These are phyloP conservation scores for Mycena crocata DNA, from an alignment of 768 basidiomycete genomes.

Conservation along the genomic window DNA sequence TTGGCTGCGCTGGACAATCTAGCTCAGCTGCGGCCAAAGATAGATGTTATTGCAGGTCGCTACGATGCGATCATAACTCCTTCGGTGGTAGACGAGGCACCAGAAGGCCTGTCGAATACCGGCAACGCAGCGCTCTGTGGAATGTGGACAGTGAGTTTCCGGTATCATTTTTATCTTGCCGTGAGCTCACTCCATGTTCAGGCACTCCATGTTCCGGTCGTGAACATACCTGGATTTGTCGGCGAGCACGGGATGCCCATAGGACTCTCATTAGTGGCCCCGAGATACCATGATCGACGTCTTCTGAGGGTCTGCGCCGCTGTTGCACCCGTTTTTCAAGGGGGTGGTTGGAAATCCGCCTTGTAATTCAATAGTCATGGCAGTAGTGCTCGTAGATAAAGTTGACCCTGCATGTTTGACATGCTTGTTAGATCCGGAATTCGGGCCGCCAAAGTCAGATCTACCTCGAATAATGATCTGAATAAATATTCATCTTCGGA, in stretches of 20 bases:
- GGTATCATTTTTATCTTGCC: neutral
- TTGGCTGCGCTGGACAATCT: slow-evolving; percentile 29
- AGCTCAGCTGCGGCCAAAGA: slow-evolving; percentile 28
- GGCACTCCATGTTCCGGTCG: slow-evolving; percentile 34
- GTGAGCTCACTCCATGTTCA: neutral
- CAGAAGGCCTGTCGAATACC: slow-evolving; percentile 26
- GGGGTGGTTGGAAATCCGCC: slow-evolving; percentile 26
- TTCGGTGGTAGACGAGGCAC: slow-evolving; percentile 28
- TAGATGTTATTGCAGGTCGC: slow-evolving; percentile 24
- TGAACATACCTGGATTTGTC: slow-evolving; percentile 33
- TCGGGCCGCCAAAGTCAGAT: too few relatives aligned
- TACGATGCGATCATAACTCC: slow-evolving; percentile 32
- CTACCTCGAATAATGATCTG: too few relatives aligned
- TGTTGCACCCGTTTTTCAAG: slow-evolving; percentile 27
- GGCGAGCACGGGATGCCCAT: slow-evolving; percentile 33
- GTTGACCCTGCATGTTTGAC: too few relatives aligned
- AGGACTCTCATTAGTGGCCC: slow-evolving; percentile 29
- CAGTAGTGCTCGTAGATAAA: too few relatives aligned
- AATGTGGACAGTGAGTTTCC: slow-evolving; percentile 33
- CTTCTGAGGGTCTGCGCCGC: slow-evolving; percentile 25
- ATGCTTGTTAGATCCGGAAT: too few relatives aligned
- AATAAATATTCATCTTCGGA: too few relatives aligned
- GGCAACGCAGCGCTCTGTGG: slow-evolving; percentile 26
- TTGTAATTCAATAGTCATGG: slow-evolving; percentile 8
- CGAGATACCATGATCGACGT: slow-evolving; percentile 27